phyloP scores from a whole-genome alignment of 139 green algal genomes.

The Protoeuglena noctilucae region DNA sequence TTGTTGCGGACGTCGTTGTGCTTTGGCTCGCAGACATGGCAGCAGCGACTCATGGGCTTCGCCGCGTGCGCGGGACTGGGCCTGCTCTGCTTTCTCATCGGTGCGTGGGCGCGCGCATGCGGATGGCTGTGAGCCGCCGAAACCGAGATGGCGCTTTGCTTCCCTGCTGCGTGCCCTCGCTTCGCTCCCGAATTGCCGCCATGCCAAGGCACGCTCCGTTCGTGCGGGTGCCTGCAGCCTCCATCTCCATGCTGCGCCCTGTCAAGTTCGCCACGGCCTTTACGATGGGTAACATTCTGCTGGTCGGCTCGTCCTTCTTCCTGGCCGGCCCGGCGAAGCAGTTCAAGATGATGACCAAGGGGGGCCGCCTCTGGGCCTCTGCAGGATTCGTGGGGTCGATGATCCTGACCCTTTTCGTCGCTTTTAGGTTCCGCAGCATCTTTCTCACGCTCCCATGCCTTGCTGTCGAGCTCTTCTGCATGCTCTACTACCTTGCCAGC shows the following conservation, averaged over 20 bases:
- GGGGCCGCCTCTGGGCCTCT: not conserved
- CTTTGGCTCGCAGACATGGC: no score
- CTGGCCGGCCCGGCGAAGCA: slow-evolving; percentile 1
- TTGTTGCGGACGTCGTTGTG: no score
- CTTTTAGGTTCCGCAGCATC: not conserved
- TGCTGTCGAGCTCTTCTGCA: not conserved
- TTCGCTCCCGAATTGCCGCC: no score
- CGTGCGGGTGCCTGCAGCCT: not conserved
- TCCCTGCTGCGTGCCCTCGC: no score
- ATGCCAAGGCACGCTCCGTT: no score
- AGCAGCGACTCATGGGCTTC: no score
- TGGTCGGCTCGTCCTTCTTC: slow-evolving; percentile 1
- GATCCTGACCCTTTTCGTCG: not conserved
- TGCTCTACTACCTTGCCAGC: not conserved
- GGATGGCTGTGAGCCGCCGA: no score
- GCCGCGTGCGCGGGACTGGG: no score
- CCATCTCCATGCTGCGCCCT: not conserved
- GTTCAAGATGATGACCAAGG: slow-evolving; percentile 1
- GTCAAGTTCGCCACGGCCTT: slow-evolving; percentile 1
- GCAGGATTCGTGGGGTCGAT: not conserved
- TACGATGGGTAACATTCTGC: slow-evolving; percentile 1
- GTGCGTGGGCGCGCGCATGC: no score
- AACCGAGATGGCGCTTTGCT: no score
- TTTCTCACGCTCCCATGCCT: not conserved
- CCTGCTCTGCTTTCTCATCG: no score